These are phyloP conservation scores for Cryptomeria japonica DNA, from an alignment of 75 land plant species.

Conservation along the genomic window DNA sequence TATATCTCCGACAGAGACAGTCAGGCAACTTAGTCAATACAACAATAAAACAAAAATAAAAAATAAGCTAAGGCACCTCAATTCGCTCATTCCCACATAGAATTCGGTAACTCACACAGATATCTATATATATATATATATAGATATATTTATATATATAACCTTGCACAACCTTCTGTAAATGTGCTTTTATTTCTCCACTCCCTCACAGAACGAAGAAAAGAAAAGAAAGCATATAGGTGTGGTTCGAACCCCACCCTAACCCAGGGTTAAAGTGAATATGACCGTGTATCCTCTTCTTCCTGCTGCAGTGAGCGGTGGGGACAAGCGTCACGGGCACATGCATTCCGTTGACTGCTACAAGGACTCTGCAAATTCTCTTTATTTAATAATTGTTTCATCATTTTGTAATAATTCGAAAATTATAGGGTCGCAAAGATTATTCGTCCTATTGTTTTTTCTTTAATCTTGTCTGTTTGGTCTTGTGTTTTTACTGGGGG, in stretches of 20 bases:
- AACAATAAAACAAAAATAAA: slow-evolving; percentile 8
- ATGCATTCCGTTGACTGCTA: neutral
- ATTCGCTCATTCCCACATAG: neutral
- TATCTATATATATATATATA: neutral
- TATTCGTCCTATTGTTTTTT: slow-evolving; percentile 15
- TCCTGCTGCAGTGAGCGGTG: slow-evolving; percentile 1
- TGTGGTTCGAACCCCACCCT: too few species aligned
- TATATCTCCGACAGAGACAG: slow-evolving; percentile 16
- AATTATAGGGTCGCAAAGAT: slow-evolving; percentile 4
- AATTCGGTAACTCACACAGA: neutral
- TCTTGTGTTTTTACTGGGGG: neutral
- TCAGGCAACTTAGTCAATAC: slow-evolving; percentile 14
- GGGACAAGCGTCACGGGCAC: slow-evolving; percentile 16
- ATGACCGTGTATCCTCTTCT: neutral
- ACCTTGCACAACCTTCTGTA: neutral
- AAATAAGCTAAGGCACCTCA: neutral
- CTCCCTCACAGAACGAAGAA: too few species aligned
- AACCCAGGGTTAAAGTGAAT: slow-evolving; percentile 4
- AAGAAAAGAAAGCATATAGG: too few species aligned
- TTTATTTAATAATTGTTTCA: slow-evolving; percentile 5
- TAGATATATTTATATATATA: neutral
- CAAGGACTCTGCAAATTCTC: neutral
- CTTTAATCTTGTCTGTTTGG: slow-evolving; percentile 4
- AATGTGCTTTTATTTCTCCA: neutral
- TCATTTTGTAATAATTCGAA: slow-evolving; percentile 16